These are phyloP conservation scores for Carpinus fangiana DNA, from an alignment of 306 rosid species.

Conservation along the genomic window DNA sequence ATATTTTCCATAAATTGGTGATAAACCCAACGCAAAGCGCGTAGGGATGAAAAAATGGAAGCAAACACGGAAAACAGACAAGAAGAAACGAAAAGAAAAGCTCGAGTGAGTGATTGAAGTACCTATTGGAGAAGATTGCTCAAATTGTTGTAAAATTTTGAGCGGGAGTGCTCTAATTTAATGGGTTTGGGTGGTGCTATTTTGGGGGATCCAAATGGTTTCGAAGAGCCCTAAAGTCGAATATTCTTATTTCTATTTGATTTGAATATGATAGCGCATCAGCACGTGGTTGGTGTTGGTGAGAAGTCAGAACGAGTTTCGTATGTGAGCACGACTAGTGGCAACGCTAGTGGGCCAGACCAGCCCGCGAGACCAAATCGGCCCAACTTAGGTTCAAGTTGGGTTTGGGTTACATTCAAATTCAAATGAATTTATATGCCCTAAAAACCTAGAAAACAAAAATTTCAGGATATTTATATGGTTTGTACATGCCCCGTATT, in stretches of 20 bases:
- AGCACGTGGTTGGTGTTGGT: too few relatives aligned
- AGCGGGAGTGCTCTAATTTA: conserved; percentile 7
- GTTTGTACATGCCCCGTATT: too few relatives aligned
- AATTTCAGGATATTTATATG: too few relatives aligned
- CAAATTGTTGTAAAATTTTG: not conserved
- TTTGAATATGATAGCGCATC: too few relatives aligned
- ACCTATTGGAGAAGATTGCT: not conserved
- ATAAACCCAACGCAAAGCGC: not conserved
- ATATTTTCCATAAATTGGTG: not conserved
- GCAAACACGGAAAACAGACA: not conserved
- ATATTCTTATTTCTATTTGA: conserved; percentile 37
- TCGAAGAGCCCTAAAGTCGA: conserved; percentile 40
- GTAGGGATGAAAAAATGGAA: not conserved
- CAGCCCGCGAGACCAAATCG: too few relatives aligned
- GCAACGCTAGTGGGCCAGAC: too few relatives aligned
- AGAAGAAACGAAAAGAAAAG: not conserved
- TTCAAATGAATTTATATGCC: too few relatives aligned
- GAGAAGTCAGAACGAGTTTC: too few relatives aligned
- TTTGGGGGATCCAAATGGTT: conserved; percentile 19
- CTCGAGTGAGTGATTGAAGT: not conserved
- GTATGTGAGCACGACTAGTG: too few relatives aligned
- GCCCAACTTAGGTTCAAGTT: too few relatives aligned
- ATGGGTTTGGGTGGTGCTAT: conserved; percentile 24
- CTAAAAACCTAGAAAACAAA: too few relatives aligned
- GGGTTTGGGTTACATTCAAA: too few relatives aligned